Evolutionary conservation across 2,329 filamentous ascomycete genomes (phyloP).

Genomic region (Plectosphaerella cucumerina): DNA sequence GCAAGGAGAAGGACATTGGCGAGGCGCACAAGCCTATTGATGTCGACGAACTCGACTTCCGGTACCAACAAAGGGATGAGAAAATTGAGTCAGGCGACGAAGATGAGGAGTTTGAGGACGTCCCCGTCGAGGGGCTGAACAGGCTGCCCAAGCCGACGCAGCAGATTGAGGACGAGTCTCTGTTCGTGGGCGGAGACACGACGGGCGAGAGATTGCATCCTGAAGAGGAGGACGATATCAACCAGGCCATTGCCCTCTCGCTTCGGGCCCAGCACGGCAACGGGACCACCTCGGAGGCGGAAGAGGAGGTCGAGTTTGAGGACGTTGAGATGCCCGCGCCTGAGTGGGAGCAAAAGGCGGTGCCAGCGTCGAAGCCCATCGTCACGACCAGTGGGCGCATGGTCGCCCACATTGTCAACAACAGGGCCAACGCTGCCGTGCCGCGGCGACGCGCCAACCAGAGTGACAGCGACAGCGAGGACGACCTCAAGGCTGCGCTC

Average conservation of each 20-base stretch:
- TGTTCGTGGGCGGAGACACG: constrained; percentile 44
- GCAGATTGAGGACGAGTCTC: constrained; percentile 34
- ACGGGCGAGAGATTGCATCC: constrained; percentile 25
- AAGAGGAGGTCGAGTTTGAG: constrained; percentile 41
- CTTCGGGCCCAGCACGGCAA: constrained; percentile 58
- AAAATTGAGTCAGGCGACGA: constrained; percentile 61
- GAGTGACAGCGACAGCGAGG: constrained; percentile 65
- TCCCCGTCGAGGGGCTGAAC: constrained; percentile 87
- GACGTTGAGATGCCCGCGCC: constrained; percentile 43
- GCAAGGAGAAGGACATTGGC: constrained; percentile 74
- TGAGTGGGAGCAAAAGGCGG: constrained; percentile 53
- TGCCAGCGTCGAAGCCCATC: constrained; percentile 46
- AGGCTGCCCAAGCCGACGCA: constrained; percentile 59
- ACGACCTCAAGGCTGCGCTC: constrained; percentile 74
- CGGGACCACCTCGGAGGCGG: constrained; percentile 22
- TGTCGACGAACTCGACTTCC: constrained; percentile 65
- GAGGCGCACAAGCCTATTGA: constrained; percentile 87
- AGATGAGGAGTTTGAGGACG: constrained; percentile 83
- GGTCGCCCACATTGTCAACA: constrained; percentile 72
- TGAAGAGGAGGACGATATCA: constrained; percentile 59
- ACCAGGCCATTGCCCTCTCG: constrained; percentile 80
- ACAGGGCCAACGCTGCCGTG: constrained; percentile 60
- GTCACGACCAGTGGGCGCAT: constrained; percentile 49
- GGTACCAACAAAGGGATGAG: constrained; percentile 52
- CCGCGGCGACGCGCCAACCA: constrained; percentile 41